Conservation (phyloP, 73 alveolate genomes). For the Tetrahymena borealis region DNA sequence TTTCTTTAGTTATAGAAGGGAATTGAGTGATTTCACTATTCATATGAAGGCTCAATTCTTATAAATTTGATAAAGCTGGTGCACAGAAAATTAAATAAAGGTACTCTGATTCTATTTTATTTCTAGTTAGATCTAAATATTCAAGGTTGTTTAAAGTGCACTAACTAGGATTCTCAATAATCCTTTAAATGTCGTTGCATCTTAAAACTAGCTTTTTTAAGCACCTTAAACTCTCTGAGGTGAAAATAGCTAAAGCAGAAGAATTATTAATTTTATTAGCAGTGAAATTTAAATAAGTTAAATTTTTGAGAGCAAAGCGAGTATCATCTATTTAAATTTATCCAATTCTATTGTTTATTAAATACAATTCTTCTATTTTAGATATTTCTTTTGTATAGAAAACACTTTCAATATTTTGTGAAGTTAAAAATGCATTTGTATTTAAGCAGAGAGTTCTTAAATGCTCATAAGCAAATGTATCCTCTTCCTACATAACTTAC, state of each 20-base stretch:
- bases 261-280: background rate
- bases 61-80: background rate
- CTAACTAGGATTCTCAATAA: background rate
- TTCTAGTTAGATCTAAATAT: background rate
- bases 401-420: background rate
- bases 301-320: background rate
- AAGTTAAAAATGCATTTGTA: background rate
- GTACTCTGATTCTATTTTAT: background rate
- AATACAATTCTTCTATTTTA: background rate
- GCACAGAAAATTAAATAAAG: background rate
- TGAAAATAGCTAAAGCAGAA: background rate
- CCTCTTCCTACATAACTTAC: background rate
- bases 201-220: background rate
- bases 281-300: background rate
- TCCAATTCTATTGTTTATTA: background rate
- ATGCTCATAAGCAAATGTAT: background rate
- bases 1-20: background rate
- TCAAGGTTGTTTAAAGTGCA: background rate
- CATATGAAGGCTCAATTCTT: background rate
- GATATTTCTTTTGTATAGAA: background rate
- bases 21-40: background rate
- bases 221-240: background rate
- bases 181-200: background rate
- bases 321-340: background rate
- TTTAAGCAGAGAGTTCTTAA: background rate